phyloP scores from a whole-genome alignment of 257 asterid species.

The Solanum corneliomulleri region DNA sequence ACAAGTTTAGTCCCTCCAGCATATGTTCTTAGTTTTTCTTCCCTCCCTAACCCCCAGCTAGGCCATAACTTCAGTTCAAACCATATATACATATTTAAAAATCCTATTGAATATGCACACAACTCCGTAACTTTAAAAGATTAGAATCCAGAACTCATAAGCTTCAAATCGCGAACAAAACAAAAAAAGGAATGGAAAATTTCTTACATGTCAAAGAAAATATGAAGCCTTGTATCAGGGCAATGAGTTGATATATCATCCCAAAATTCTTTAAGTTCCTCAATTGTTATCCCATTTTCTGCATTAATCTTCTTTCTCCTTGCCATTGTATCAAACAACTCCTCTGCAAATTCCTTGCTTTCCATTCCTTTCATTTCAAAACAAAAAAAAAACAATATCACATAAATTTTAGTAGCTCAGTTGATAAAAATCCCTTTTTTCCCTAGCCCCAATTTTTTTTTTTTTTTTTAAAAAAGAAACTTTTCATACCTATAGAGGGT shows the following conservation, averaged over 20 bases:
- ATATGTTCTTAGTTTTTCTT: background rate
- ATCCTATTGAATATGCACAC: background rate
- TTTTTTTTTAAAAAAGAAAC: too few relatives aligned
- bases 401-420: background rate
- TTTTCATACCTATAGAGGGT: conserved; percentile 47
- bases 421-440: background rate
- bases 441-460: background rate
- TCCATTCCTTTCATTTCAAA: conserved; percentile 53
- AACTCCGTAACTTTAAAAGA: background rate
- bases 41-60: background rate
- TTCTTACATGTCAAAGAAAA: conserved; percentile 87
- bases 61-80: background rate
- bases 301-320: conserved; percentile 46
- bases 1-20: background rate
- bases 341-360: conserved; percentile 75
- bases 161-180: background rate
- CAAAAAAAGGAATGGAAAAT: background rate
- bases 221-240: conserved; percentile 68
- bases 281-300: conserved; percentile 39
- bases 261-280: conserved; percentile 55
- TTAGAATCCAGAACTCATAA: background rate
- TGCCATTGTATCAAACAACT: conserved; percentile 67
- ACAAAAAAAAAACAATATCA: background rate
- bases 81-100: background rate
- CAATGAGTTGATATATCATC: conserved; percentile 64